These are phyloP conservation scores for Zoysia pacifica DNA, from an alignment of 176 grass and related monocot species.

Conservation along the genomic window DNA sequence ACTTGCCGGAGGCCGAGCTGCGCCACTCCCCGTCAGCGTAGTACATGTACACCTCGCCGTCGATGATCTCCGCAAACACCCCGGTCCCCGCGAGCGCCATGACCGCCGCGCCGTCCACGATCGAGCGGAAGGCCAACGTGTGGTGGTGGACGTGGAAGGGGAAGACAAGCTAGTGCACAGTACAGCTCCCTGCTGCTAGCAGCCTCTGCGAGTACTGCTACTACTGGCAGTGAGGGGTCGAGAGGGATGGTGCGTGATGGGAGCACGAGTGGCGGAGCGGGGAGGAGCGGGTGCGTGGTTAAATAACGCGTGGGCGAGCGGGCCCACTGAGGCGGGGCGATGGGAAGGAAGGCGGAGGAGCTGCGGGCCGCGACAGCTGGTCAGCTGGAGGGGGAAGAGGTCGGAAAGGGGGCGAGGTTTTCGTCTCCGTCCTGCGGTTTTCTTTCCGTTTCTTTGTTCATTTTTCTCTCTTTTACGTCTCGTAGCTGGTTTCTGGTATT, in stretches of 20 bases:
- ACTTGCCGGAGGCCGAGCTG: slow-evolving; percentile 75
- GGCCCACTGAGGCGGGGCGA: background rate
- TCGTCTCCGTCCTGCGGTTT: slow-evolving; percentile 18
- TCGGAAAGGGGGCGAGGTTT: slow-evolving; percentile 29
- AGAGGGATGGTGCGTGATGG: slow-evolving; percentile 12
- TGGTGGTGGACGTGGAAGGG: background rate
- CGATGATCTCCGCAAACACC: slow-evolving; percentile 69
- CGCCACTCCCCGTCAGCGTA: slow-evolving; percentile 92
- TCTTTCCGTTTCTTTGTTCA: background rate
- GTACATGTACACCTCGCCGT: slow-evolving; percentile 85
- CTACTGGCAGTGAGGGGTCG: slow-evolving; percentile 37
- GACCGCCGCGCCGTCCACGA: background rate
- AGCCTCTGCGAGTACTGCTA: background rate
- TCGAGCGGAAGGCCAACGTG: background rate
- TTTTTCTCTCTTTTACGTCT: background rate
- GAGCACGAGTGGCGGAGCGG: slow-evolving; percentile 46
- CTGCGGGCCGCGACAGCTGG: background rate
- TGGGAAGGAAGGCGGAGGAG: background rate
- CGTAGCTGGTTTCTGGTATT: background rate
- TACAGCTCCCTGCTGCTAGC: background rate
- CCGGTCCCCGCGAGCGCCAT: slow-evolving; percentile 60
- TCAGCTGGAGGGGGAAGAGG: background rate
- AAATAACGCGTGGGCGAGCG: slow-evolving; percentile 30
- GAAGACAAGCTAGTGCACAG: background rate
- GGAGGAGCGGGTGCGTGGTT: slow-evolving; percentile 15